Conservation (phyloP, 176 grass and related monocot species). For the Musa itinerans region DNA sequence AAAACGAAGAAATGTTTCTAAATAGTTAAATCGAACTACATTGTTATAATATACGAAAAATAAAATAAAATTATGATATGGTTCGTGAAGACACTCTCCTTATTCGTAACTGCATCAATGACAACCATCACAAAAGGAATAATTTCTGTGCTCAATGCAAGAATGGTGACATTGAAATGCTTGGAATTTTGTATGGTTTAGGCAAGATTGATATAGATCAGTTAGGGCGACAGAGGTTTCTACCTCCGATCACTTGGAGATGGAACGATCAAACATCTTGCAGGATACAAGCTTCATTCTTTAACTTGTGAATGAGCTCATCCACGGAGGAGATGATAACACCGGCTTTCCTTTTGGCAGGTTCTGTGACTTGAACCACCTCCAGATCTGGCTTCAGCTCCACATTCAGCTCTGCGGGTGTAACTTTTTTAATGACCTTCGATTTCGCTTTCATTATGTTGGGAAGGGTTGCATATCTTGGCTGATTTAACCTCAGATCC, state of each 20-base stretch:
- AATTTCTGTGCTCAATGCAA: no score
- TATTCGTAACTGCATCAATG: no score
- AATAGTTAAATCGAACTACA: no score
- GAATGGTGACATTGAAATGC: no score
- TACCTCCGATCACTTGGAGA: not conserved
- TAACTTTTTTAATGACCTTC: constrained; percentile 79
- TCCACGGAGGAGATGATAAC: constrained; percentile 70
- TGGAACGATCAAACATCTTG: constrained; percentile 8
- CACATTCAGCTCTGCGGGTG: constrained; percentile 57
- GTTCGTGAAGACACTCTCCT: no score
- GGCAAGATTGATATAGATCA: no score
- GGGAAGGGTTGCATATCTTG: constrained; percentile 81
- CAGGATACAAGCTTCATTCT: constrained; percentile 66
- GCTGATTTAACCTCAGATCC: constrained; percentile 87
- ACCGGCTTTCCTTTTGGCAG: constrained; percentile 86
- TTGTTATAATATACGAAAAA: no score
- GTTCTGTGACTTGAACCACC: constrained; percentile 58
- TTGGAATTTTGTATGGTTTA: no score
- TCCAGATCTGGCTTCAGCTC: constrained; percentile 81
- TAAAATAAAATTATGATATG: no score
- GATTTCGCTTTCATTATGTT: constrained; percentile 99
- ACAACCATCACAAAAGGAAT: no score
- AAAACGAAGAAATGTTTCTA: no score
- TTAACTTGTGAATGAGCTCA: constrained; percentile 73
- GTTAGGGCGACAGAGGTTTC: no score